These are phyloP conservation scores for Calonectria pseudoturangicola DNA, from an alignment of 2,329 filamentous ascomycete species.

Conservation along the genomic window DNA sequence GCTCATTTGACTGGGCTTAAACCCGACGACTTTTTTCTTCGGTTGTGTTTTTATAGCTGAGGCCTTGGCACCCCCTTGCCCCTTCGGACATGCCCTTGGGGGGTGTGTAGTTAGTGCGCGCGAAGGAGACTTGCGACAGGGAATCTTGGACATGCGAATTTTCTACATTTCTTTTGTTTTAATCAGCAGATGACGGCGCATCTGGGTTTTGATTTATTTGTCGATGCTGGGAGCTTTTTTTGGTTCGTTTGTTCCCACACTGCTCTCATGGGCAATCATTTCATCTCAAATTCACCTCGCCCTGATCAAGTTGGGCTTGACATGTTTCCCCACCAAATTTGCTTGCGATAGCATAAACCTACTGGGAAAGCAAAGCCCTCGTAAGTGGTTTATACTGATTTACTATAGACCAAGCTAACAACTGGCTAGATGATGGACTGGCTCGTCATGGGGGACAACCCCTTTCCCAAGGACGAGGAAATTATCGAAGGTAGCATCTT, in stretches of 20 bases:
- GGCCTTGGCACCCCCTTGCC: neutral
- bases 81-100: no score
- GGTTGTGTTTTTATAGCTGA: neutral
- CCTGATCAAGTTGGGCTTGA: neutral
- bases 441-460: constrained; percentile 26
- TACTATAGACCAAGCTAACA: neutral
- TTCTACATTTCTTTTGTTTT: neutral
- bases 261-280: neutral
- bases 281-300: constrained; percentile 7
- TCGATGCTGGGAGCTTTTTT: neutral
- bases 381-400: constrained; percentile 33
- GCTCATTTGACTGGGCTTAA: no score
- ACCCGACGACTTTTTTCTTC: neutral
- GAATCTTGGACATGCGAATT: neutral
- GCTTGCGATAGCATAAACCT: constrained; percentile 36
- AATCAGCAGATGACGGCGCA: neutral
- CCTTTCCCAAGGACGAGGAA: constrained; percentile 32
- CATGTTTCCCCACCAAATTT: neutral
- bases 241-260: neutral
- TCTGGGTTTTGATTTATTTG: neutral
- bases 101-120: neutral
- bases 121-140: neutral
- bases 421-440: constrained; percentile 37
- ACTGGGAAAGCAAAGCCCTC: constrained; percentile 34
- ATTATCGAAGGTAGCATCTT: constrained; percentile 26